Percentiles rank a stretch among this genome's conserved stretches.
These are phyloP conservation scores for Stachybotrys echinatus DNA, from an alignment of 2,329 filamentous ascomycete genomes.

Conservation along the genomic window DNA sequence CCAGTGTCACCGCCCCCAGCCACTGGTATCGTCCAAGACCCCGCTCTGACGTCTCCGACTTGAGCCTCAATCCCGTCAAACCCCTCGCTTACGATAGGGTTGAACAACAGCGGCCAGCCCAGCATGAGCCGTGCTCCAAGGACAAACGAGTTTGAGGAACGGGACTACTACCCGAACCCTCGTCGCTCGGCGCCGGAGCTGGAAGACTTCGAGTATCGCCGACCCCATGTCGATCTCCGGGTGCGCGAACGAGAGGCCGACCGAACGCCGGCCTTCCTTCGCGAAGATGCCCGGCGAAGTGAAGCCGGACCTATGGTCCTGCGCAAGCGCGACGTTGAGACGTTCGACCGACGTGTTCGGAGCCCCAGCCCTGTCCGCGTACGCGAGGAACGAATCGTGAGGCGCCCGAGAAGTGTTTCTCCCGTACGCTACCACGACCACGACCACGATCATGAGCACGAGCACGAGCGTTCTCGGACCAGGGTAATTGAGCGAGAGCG, in stretches of 20 bases:
- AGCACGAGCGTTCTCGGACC: conserved; percentile 28
- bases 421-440: conserved; percentile 22
- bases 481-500: conserved; percentile 33
- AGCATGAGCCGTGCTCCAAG: conserved; percentile 18
- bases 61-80: neutral
- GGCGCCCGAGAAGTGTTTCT: conserved; percentile 37
- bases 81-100: neutral
- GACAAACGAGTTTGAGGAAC: conserved; percentile 39
- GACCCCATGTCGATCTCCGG: conserved; percentile 29
- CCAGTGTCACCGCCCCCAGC: neutral
- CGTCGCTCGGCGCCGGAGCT: conserved; percentile 26
- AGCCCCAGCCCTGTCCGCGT: conserved; percentile 37
- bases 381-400: conserved; percentile 37
- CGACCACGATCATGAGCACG: conserved; percentile 22
- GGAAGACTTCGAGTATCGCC: conserved; percentile 29
- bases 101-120: neutral
- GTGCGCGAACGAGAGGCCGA: conserved; percentile 37
- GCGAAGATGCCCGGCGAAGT: conserved; percentile 40
- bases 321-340: conserved; percentile 50
- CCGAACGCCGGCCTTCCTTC: conserved; percentile 45
- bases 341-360: conserved; percentile 42
- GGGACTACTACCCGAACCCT: conserved; percentile 35
- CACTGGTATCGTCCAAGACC: neutral
- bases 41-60: neutral
- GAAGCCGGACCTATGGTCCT: conserved; percentile 50